These are phyloP conservation scores for Rutstroemia sp. DNA, from an alignment of 2,329 filamentous ascomycete species.

Conservation along the genomic window DNA sequence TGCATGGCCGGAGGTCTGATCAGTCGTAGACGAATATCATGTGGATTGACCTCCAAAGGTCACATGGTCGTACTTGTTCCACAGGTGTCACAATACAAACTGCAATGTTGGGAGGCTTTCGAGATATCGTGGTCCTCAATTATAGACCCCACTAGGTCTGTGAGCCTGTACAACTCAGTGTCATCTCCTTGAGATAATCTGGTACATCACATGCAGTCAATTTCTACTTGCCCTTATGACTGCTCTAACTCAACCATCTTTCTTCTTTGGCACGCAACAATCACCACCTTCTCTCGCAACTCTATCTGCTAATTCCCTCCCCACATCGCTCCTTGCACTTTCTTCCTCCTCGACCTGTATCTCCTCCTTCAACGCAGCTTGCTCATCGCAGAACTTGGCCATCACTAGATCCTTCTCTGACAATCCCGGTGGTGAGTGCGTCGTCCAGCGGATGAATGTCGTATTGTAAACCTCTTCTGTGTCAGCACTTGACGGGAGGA, in stretches of 20 bases:
- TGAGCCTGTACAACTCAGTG: too few relatives aligned
- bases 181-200: too few relatives aligned
- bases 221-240: not conserved
- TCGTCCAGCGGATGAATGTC: slow-evolving; percentile 66
- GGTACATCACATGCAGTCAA: not conserved
- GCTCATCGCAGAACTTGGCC: slow-evolving; percentile 48
- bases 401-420: slow-evolving; percentile 55
- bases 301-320: slow-evolving; percentile 39
- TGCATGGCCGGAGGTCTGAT: too few relatives aligned
- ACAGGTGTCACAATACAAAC: too few relatives aligned
- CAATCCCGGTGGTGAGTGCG: slow-evolving; percentile 59
- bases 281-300: slow-evolving; percentile 41
- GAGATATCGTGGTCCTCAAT: too few relatives aligned
- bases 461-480: slow-evolving; percentile 57
- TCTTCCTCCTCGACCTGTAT: slow-evolving; percentile 29
- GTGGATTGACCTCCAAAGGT: too few relatives aligned
- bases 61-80: too few relatives aligned
- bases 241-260: not conserved
- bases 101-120: too few relatives aligned
- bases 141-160: too few relatives aligned
- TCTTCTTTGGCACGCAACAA: slow-evolving; percentile 43
- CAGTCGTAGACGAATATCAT: too few relatives aligned
- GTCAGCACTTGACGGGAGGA: not conserved
- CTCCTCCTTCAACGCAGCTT: not conserved
- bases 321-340: slow-evolving; percentile 32